A percentile compares a stretch with the other conserved stretches of the same genome.
Conservation (phyloP, 2,329 filamentous ascomycete species). For the Dryadomyces quercivorus region DNA sequence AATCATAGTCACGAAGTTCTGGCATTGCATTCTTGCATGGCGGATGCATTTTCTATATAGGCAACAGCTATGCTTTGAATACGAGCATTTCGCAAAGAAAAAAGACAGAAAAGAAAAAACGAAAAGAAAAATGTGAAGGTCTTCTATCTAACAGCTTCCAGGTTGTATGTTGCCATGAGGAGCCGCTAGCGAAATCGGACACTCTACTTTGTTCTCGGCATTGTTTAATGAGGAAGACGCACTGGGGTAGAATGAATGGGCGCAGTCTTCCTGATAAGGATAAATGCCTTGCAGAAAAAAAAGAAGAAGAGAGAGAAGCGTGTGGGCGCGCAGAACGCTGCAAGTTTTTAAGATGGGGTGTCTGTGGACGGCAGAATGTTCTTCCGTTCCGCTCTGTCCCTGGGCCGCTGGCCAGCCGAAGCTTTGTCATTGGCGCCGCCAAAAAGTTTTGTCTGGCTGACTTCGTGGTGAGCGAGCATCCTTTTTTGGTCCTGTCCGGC, state of each 20-base stretch:
- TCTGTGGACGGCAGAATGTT: neutral
- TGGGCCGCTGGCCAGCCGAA: neutral
- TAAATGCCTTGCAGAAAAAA: slow-evolving; percentile 49
- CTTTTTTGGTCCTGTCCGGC: neutral
- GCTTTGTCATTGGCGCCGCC: neutral
- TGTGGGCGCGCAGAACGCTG: neutral
- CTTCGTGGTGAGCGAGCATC: too few species aligned
- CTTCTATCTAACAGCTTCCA: slow-evolving; percentile 16
- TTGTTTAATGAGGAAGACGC: slow-evolving; percentile 81
- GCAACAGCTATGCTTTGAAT: neutral
- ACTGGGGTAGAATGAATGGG: slow-evolving; percentile 33
- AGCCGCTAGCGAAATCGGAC: slow-evolving; percentile 98
- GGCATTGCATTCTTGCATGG: neutral
- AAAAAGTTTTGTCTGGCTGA: neutral
- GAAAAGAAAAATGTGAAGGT: slow-evolving; percentile 10
- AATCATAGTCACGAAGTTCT: too few species aligned
- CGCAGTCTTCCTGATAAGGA: slow-evolving; percentile 63
- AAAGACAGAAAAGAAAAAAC: neutral
- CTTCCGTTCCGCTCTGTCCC: slow-evolving; percentile 5
- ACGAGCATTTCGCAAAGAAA: neutral
- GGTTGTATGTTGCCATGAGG: slow-evolving; percentile 32
- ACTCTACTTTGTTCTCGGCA: slow-evolving; percentile 69
- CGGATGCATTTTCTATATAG: neutral
- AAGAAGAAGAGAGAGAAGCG: slow-evolving; percentile 20
- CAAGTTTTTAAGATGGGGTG: neutral